These are phyloP conservation scores for Rhodocollybia butyracea DNA, from an alignment of 768 basidiomycete genomes.

Conservation along the genomic window DNA sequence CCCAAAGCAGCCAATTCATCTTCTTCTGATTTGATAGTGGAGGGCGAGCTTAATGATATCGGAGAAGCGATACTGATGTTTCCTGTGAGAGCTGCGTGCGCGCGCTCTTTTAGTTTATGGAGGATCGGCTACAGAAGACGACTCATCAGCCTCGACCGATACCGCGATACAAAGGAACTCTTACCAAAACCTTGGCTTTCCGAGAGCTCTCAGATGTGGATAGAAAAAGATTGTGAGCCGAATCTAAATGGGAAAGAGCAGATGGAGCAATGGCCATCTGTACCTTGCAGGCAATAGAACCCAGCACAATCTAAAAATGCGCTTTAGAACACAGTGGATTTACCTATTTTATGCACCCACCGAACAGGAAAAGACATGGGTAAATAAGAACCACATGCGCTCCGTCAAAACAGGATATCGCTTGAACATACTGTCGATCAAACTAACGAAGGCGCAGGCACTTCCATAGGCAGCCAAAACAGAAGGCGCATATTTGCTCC, in stretches of 20 bases:
- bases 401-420: slow-evolving; percentile 66
- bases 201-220: slow-evolving; percentile 50
- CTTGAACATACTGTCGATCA: slow-evolving; percentile 61
- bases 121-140: slow-evolving; percentile 53
- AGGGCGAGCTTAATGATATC: slow-evolving; percentile 18
- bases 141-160: slow-evolving; percentile 1
- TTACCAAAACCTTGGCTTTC: slow-evolving; percentile 57
- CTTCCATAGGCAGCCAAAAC: slow-evolving; percentile 69
- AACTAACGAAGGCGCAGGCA: slow-evolving; percentile 64
- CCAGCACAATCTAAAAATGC: slow-evolving; percentile 56
- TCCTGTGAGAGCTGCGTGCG: slow-evolving; percentile 37
- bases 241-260: slow-evolving; percentile 65
- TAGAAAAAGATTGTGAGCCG: slow-evolving; percentile 55
- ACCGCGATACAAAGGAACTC: slow-evolving; percentile 19
- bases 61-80: slow-evolving; percentile 1
- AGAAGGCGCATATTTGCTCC: slow-evolving; percentile 65
- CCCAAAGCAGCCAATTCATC: slow-evolving; percentile 61
- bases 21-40: slow-evolving; percentile 53
- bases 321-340: slow-evolving; percentile 5
- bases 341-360: slow-evolving; percentile 31
- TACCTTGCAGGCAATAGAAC: slow-evolving; percentile 64
- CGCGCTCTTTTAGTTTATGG: slow-evolving; percentile 52
- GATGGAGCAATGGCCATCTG: slow-evolving; percentile 63
- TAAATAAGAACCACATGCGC: slow-evolving; percentile 71
- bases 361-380: slow-evolving; percentile 69